A percentile compares a stretch with the other conserved stretches of the same genome.
Conservation (phyloP, 495 filamentous ascomycete species). For the Amphirosellinia nigrospora region DNA sequence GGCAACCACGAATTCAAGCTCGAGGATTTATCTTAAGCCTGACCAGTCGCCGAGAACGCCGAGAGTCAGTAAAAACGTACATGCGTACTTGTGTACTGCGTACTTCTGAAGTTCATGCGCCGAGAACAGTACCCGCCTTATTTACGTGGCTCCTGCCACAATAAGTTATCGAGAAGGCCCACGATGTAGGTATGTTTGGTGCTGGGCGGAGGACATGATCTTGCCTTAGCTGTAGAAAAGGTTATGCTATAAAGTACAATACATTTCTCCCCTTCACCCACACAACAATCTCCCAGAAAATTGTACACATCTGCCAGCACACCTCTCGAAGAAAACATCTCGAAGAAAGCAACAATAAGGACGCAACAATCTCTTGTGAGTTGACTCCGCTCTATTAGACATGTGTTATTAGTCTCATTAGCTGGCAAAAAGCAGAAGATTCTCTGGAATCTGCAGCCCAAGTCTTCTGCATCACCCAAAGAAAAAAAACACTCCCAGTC, state of each 20-base stretch:
- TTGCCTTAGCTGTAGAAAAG: background rate
- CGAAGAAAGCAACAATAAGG: background rate
- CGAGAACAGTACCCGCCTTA: background rate
- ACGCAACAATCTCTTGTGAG: background rate
- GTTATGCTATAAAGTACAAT: background rate
- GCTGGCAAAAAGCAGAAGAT: constrained; percentile 3
- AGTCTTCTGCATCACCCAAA: background rate
- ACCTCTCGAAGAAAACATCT: background rate
- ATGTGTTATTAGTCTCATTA: background rate
- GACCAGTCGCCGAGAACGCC: background rate
- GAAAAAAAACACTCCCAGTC: background rate
- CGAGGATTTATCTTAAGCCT: background rate
- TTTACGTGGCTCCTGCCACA: background rate
- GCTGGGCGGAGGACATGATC: background rate
- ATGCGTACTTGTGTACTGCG: constrained; percentile 9
- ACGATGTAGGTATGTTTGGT: constrained; percentile 1
- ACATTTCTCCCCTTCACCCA: background rate
- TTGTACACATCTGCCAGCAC: background rate
- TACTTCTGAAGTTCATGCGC: background rate
- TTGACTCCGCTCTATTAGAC: background rate
- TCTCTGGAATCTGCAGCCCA: background rate
- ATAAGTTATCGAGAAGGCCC: background rate
- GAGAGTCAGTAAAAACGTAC: background rate
- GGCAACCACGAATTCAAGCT: background rate
- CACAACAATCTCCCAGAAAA: background rate